Evolutionary conservation across 805 yeast genomes (phyloP).

Genomic region (Candida insectorum): DNA sequence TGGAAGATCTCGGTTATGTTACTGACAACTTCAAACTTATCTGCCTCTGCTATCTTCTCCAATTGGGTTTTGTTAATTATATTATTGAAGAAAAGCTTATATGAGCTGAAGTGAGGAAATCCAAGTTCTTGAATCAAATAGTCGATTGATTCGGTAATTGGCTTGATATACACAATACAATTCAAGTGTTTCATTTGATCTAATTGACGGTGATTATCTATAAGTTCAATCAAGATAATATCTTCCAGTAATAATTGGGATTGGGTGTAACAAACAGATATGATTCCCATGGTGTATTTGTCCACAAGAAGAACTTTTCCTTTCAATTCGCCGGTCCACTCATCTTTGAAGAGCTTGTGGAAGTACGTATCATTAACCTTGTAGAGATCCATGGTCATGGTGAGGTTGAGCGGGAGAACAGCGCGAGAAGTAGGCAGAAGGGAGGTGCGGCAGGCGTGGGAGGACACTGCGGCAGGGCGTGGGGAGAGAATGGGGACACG

Average conservation of each 20-base stretch:
- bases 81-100: constrained; percentile 77
- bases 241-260: constrained; percentile 78
- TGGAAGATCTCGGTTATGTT: constrained; percentile 81
- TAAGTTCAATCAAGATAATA: constrained; percentile 71
- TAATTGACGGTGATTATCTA: constrained; percentile 58
- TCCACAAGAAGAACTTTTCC: constrained; percentile 69
- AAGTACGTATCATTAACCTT: constrained; percentile 30
- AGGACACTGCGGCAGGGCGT: no score
- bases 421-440: no score
- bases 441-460: no score
- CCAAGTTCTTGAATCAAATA: constrained; percentile 62
- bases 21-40: constrained; percentile 75
- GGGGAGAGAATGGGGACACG: no score
- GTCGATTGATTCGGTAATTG: constrained; percentile 61
- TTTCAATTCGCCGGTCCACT: constrained; percentile 8
- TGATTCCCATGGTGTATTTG: constrained; percentile 70
- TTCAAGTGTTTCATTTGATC: constrained; percentile 62
- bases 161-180: constrained; percentile 77
- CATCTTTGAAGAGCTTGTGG: constrained; percentile 22
- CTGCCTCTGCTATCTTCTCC: constrained; percentile 87
- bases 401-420: no score
- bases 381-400: constrained; percentile 22
- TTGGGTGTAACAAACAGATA: constrained; percentile 89
- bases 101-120: constrained; percentile 75
- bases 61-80: constrained; percentile 69